Base-by-base conservation (phyloP, 257 asterid genomes). In the Solanum chilense region DNA sequence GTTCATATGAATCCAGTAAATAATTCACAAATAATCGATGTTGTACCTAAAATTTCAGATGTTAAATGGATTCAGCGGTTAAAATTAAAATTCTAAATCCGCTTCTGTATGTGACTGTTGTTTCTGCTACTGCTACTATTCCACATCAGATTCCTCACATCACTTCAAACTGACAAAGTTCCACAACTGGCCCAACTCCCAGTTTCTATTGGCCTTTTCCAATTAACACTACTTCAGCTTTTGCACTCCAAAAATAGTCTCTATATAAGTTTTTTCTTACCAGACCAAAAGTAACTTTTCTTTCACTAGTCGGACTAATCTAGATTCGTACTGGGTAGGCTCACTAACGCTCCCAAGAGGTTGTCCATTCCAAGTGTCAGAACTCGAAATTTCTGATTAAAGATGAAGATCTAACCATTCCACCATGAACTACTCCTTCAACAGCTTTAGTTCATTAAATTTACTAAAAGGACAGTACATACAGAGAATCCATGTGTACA, bases 121-220 rank as follows among this genome's bases (percentile, higher is more conserved):
- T 39, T 74, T 5, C 18, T 74, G 82, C 52, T 74, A 21, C 10
- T 80, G 44, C 68, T 81, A 81, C 76, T 42, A 64, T 39, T 88
- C 78, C 86, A 49, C 87, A 86, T 86, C 93, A 91, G 96, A 89
- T 88, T 86, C 75, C 85, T 92, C 98, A 93, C 97, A 91, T 93
- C 94, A 87, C 35, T 74, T 87, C 86, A 74, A 92, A 62, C 95
- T 91, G 96, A 91, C 94, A 92, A 39, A 85, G 69, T 47, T 76
- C 58, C 39, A 81, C 84, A 69, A 47, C 83, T 49, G 41, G 45
- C 84, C 58, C 37, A 64, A 87, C 83, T 45, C 42, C 87, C 12
- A 56, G 37, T 27, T 21, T 39, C 64, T 29, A 68, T 70, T 52
- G 5, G 14, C 82, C n/a, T n/a, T n/a, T 68, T 85, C 66, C 47